Conservation (phyloP, 768 basidiomycete genomes). For the Pluteus cervinus region DNA sequence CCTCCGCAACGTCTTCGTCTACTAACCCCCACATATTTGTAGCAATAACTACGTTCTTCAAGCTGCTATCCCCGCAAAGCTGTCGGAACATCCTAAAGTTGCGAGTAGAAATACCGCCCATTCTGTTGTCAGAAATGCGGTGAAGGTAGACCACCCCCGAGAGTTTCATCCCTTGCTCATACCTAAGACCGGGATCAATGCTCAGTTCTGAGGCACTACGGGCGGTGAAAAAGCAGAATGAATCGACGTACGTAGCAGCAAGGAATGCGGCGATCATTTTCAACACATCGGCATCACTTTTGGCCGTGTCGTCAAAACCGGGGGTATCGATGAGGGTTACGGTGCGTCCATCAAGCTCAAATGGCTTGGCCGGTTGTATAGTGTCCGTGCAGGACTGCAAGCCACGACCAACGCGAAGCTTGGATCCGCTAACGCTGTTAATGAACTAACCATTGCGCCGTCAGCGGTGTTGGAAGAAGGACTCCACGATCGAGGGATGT, state of each 20-base stretch:
- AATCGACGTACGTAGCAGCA: slow-evolving; percentile 26
- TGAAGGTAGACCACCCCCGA: slow-evolving; percentile 52
- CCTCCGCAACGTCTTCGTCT: slow-evolving; percentile 27
- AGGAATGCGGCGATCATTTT: slow-evolving; percentile 42
- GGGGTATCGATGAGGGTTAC: slow-evolving; percentile 54
- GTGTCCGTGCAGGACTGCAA: slow-evolving; percentile 46
- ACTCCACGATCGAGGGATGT: background rate
- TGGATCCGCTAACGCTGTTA: slow-evolving; percentile 44
- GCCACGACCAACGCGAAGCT: slow-evolving; percentile 36
- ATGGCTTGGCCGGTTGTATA: slow-evolving; percentile 36
- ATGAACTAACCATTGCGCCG: slow-evolving; percentile 35
- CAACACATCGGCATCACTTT: slow-evolving; percentile 41
- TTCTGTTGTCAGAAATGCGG: slow-evolving; percentile 44
- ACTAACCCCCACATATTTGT: slow-evolving; percentile 52
- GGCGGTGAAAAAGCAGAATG: too few species aligned
- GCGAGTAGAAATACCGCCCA: slow-evolving; percentile 44
- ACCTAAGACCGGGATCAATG: slow-evolving; percentile 12
- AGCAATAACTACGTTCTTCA: slow-evolving; percentile 44
- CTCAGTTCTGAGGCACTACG: too few species aligned
- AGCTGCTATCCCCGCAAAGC: slow-evolving; percentile 44
- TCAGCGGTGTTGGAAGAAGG: background rate
- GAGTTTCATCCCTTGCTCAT: slow-evolving; percentile 30
- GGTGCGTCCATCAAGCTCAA: slow-evolving; percentile 32
- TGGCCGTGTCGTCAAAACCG: slow-evolving; percentile 51
- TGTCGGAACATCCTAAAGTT: slow-evolving; percentile 48